Evolutionary conservation across 1,139 yeast species (phyloP).

Genomic region (Geotrichum australiense): DNA sequence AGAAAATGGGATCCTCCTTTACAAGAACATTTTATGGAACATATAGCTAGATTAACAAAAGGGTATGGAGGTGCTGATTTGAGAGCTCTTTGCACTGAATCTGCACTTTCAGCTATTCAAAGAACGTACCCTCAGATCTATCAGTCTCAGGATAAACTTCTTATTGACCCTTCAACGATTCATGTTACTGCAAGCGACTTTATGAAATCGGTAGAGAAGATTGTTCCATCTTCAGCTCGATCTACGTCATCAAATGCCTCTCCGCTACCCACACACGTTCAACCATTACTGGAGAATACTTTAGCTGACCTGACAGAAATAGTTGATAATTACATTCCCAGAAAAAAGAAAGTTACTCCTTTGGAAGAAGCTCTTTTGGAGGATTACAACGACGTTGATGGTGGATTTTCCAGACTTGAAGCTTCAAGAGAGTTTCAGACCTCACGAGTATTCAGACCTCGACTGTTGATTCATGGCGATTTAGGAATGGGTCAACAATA

Average conservation of each 20-base stretch:
- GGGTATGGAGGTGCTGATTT: conserved; percentile 99
- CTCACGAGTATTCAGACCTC: conserved; percentile 75
- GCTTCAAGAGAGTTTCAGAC: conserved; percentile 46
- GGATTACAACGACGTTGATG: conserved; percentile 53
- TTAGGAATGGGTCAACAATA: conserved; percentile 89
- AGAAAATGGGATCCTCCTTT: conserved; percentile 80
- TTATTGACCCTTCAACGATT: conserved; percentile 64
- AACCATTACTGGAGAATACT: conserved; percentile 51
- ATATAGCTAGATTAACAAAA: conserved; percentile 74
- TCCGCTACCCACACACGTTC: conserved; percentile 70
- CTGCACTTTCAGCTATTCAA: conserved; percentile 88
- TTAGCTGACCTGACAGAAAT: conserved; percentile 44
- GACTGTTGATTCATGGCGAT: conserved; percentile 64
- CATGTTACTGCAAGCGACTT: conserved; percentile 81
- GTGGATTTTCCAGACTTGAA: conserved; percentile 66
- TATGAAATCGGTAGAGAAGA: conserved; percentile 75
- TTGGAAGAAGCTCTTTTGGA: conserved; percentile 66
- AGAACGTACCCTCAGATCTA: conserved; percentile 92
- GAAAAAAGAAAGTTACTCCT: conserved; percentile 48
- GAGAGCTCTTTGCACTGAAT: conserved; percentile 90
- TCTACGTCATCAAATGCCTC: conserved; percentile 63
- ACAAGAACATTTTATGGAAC: conserved; percentile 49
- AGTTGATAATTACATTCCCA: conserved; percentile 58
- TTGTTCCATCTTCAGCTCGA: conserved; percentile 88
- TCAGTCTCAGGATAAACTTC: conserved; percentile 62